Conservation (phyloP, 2,329 filamentous ascomycete species). For the Phyllachora maydis region DNA sequence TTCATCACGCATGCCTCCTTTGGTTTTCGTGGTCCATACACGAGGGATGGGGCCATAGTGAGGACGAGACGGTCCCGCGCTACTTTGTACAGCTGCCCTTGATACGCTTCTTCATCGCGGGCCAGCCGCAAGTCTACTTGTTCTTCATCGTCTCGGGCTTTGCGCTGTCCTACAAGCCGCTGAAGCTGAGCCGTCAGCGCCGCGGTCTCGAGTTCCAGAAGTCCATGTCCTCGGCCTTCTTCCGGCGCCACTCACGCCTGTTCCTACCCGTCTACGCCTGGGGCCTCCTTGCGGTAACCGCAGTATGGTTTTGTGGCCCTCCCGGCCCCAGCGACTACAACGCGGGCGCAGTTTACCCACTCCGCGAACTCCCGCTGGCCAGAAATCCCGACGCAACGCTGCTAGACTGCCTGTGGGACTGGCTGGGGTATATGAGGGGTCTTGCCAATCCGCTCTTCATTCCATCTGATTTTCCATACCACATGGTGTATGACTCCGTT, state of each 20-base stretch:
- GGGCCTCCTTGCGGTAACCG: conserved; percentile 16
- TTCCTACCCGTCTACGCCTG: conserved; percentile 22
- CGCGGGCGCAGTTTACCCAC: conserved; percentile 8
- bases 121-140: conserved; percentile 25
- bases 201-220: conserved; percentile 15
- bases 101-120: conserved; percentile 19
- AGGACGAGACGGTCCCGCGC: no score
- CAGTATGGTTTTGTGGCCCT: no score
- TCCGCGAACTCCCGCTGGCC: conserved; percentile 1
- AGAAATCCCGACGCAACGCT: conserved; percentile 7
- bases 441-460: conserved; percentile 10
- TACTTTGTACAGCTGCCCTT: conserved; percentile 26
- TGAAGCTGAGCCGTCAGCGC: conserved; percentile 17
- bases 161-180: conserved; percentile 21
- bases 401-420: conserved; percentile 10
- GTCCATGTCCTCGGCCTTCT: conserved; percentile 21
- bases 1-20: no score
- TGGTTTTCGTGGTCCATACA: no score
- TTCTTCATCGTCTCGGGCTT: conserved; percentile 31
- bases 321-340: no score
- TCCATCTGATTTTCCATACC: conserved; percentile 12
- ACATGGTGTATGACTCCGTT: conserved; percentile 18
- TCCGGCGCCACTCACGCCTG: conserved; percentile 22
- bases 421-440: no score
- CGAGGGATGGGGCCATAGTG: no score